Evolutionary conservation across 768 basidiomycete genomes (phyloP), one percentile per base, ranked within the genome.

Genomic region (Amanita inopinata): DNA sequence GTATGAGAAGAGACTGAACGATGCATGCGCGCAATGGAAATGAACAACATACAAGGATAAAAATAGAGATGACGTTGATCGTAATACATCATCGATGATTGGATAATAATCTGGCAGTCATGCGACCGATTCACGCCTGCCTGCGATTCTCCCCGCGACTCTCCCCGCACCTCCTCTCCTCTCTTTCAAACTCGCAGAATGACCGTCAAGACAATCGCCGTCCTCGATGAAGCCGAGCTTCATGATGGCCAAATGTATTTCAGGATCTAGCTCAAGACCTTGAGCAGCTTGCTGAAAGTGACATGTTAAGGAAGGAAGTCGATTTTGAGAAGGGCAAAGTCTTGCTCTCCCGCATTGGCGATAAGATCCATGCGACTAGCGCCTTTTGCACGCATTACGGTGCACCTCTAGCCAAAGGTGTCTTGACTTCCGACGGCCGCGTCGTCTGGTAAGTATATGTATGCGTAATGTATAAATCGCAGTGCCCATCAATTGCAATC

Each of bases 301-400:
- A 25, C 24, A 32, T 12, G 31, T 28, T 5, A 41, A 89, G 86
- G 84, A 91, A 90, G 60, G 76, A 90, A 55, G 83, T 92, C 27
- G 65, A 69, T 4, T 91, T 92, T 54, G 82, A 74, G 31, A 71
- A 80, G 12, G 83, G 78, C 37, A 86, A 85, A 61, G 79, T 94
- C 32, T 65, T 92, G 8, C 59, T 92, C 8, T 83, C 83, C 40
- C 78, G 80, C 38, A 60, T 92, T 12, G 83, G 81, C 20, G 79
- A 83, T 52, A 74, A 81, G 50, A 64, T 89, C 1, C 70, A 83
- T 50, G 85, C 88, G 4, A 91, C 83, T 0, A 81, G 78, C 47
- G 85, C 85, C 2, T 83, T 76, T 60, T 94, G 91, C 61, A 92
- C 89, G 1, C 91, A 94, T 59, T 93, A 91, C 56, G 91, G 91